Evolutionary conservation across 2,329 filamentous ascomycete species (phyloP), one percentile per base, ranked within the genome.

Genomic region (Coniosporium tulheliwenetii): DNA sequence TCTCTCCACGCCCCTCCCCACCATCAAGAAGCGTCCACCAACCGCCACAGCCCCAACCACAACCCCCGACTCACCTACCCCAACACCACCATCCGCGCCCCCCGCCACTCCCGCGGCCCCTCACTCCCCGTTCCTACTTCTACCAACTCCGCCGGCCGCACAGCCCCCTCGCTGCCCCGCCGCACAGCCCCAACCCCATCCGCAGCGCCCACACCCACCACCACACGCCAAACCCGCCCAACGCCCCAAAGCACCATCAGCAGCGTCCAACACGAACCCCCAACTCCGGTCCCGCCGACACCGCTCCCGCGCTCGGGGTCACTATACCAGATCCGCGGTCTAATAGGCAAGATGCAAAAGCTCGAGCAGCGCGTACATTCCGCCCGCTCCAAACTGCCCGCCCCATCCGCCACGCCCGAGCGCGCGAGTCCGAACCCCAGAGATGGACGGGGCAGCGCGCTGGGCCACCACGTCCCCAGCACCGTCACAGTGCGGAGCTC

Each of bases 281-380:
- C 19, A 4, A 26, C 19, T 4, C 19, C 19, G 19, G 19, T 26
- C 7, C 19, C 19, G 4, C 19, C 19, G 19, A 26, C 19, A 3
- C 19, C 19, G 19, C 53, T 77, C 41, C 70, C 74, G 36, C 67
- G 73, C 45, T 78, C 76, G 29, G 71, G 74, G 46, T 96, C 91
- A 2, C 75, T 98, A 39, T 82, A 83, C 48, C 91, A 98, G 58
- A 93, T 98, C 53, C 85, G 89, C 47, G 82, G 81, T 29, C 77
- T 98, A 48, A 94, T 93, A 43, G 87, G 85, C 26, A 91, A 96
- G 63, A 95, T 96, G 86, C 85, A 95, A 61, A 84, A 85, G 49
- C 78, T 98, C 45, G 91, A 96, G 59, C 85, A 91, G 47, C 77
- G 91, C 36, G 89, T 98, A 8, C 86, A 96, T 45, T 85, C 81